A percentile compares a stretch with the other conserved stretches of the same genome.
These are phyloP conservation scores for Sechiopsis laciniata DNA, from an alignment of 306 rosid species.

Conservation along the genomic window DNA sequence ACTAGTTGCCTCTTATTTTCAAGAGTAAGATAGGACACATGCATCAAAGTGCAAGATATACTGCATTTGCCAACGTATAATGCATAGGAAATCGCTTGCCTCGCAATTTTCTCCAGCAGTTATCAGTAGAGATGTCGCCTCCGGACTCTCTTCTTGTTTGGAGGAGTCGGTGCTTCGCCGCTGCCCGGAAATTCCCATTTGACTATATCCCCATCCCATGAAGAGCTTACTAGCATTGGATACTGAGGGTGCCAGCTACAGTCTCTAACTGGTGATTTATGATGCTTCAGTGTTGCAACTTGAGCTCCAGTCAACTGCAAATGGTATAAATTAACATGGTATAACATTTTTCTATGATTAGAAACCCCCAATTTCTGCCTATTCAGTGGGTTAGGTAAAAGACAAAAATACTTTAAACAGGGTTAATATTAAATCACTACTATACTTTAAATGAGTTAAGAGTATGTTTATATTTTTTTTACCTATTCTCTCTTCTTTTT, in stretches of 20 bases:
- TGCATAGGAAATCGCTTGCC: not conserved
- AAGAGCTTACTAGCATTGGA: constrained; percentile 77
- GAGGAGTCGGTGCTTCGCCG: constrained; percentile 34
- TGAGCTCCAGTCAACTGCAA: constrained; percentile 67
- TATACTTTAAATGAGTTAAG: too few relatives aligned
- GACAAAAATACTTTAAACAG: not conserved
- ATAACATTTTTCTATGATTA: not conserved
- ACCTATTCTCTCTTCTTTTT: too few relatives aligned
- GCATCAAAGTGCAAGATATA: not conserved
- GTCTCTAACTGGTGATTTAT: constrained; percentile 79
- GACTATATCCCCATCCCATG: constrained; percentile 87
- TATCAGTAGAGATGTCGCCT: constrained; percentile 34
- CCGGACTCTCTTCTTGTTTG: constrained; percentile 31
- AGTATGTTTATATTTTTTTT: too few relatives aligned
- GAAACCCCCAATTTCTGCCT: not conserved
- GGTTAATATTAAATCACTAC: too few relatives aligned
- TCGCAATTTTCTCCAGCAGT: constrained; percentile 17
- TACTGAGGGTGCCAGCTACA: constrained; percentile 95
- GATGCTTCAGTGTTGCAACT: constrained; percentile 84
- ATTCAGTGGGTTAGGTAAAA: not conserved
- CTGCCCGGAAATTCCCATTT: constrained; percentile 71
- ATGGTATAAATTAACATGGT: not conserved
- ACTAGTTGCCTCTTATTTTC: constrained; percentile 17
- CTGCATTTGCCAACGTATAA: not conserved
- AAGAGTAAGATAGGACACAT: constrained; percentile 3